Evolutionary conservation across 176 grass and related monocot species (phyloP), one percentile per base, ranked within the genome.

Genomic region (Musa itinerans): DNA sequence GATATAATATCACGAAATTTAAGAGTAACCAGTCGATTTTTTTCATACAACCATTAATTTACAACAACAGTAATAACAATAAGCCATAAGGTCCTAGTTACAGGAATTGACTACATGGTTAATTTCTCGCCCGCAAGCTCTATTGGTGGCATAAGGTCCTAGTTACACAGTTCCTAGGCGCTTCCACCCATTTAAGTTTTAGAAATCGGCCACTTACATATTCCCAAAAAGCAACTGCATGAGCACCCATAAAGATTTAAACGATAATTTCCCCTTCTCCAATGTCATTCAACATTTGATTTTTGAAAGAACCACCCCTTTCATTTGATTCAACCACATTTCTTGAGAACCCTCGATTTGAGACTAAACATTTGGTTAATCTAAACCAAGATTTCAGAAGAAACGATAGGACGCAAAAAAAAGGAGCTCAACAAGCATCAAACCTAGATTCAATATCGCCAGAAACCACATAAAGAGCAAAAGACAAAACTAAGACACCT

Each of bases 401-500:
- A 43, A 43, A 43, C 34, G 34, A 43, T 43, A 43, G 34, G 34
- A 43, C 4, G 34, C 34, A 43, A 43, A 6, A 43, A 43, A 43
- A 43, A 4, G 26, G 34, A 43, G 4, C 34, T 58, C 55, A n/a
- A 50, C 17, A 51, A 49, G 16, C 15, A 10, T 14, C 12, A 25
- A 43, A 27, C 8, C 15, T 11, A 70, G 17, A 52, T 10, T 70
- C 11, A 48, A 68, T 2, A 15, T 68, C 11, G 26, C 1, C 65
- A 29, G 25, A 68, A n/a, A 17, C 19, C n/a, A 62, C 17, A 7
- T n/a, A n/a, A 24, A 59, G 7, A 52, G 6, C 13, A 23, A 75
- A 34, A 49, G 29, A 74, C 19, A 20, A 73, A 71, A 81, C 25
- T 19, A 27, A 20, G 66, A 74, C 66, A 99, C 96, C 88, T 99